Evolutionary conservation across 2,329 filamentous ascomycete species (phyloP).

Genomic region (Xylaria sp.): DNA sequence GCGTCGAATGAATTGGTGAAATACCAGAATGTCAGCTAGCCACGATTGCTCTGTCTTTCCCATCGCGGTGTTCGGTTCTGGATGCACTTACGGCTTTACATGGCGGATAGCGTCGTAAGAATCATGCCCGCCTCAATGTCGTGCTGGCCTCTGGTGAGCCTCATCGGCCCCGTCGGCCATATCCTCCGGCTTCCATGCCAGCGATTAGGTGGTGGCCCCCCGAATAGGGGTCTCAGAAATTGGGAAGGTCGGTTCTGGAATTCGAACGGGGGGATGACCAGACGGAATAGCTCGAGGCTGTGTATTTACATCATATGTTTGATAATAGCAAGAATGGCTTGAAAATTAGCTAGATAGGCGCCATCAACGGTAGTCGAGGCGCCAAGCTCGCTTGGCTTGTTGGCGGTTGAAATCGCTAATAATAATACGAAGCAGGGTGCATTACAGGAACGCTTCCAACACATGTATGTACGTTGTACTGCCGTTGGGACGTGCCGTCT

Average conservation of each 20-base stretch:
- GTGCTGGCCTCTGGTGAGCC: too few relatives aligned
- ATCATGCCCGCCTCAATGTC: too few relatives aligned
- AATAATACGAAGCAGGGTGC: conserved; percentile 16
- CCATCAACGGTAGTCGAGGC: conserved; percentile 16
- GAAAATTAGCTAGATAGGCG: conserved; percentile 25
- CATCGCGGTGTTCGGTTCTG: too few relatives aligned
- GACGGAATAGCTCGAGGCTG: not conserved
- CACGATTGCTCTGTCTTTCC: not conserved
- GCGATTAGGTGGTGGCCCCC: not conserved
- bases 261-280: not conserved
- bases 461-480: not conserved
- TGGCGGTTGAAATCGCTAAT: conserved; percentile 12
- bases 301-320: not conserved
- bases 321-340: conserved; percentile 4
- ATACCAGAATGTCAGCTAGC: not conserved
- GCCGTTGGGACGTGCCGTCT: not conserved
- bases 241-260: not conserved
- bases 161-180: too few relatives aligned
- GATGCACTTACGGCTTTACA: too few relatives aligned
- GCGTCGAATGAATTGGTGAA: not conserved
- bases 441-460: conserved; percentile 11
- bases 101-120: too few relatives aligned
- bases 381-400: conserved; percentile 12
- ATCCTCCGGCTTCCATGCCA: not conserved
- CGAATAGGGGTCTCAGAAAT: not conserved